Percentiles rank a stretch among this genome's conserved stretches.
phyloP scores from a whole-genome alignment of 208 protist species.

The Herpetomonas tarakana region DNA sequence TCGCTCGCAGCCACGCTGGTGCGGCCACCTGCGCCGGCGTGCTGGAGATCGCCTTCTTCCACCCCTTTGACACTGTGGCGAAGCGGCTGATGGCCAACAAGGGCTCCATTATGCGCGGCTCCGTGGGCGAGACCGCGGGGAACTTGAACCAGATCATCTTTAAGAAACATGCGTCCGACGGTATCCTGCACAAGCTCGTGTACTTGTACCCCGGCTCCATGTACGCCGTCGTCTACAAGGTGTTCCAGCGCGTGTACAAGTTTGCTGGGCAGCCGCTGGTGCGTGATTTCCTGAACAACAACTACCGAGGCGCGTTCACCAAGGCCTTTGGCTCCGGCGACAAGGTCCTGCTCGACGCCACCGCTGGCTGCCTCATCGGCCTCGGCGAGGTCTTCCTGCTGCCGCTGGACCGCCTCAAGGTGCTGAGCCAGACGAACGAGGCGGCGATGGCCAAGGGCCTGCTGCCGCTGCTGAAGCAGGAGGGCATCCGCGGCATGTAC shows the following conservation, averaged over 20 bases:
- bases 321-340: conserved; percentile 46
- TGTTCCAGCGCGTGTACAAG: conserved; percentile 92
- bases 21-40: conserved; percentile 72
- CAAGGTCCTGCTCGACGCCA: conserved; percentile 71
- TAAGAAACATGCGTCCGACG: conserved; percentile 57
- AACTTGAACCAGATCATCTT: conserved; percentile 84
- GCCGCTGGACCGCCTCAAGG: conserved; percentile 90
- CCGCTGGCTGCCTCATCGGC: conserved; percentile 83
- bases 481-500: conserved; percentile 86
- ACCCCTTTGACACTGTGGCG: conserved; percentile 89
- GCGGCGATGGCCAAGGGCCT: conserved; percentile 59
- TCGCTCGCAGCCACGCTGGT: conserved; percentile 49
- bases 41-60: conserved; percentile 85
- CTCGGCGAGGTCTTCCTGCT: conserved; percentile 87
- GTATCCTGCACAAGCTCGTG: conserved; percentile 51
- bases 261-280: conserved; percentile 89
- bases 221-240: conserved; percentile 90
- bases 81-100: conserved; percentile 88
- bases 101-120: conserved; percentile 36
- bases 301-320: conserved; percentile 45
- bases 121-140: conserved; percentile 30
- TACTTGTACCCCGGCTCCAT: conserved; percentile 89
- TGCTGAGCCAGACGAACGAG: conserved; percentile 90
- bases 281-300: conserved; percentile 51
- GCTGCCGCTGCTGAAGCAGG: conserved; percentile 56